These are phyloP conservation scores for Suillus subalutaceus DNA, from an alignment of 768 basidiomycete species.

Conservation along the genomic window DNA sequence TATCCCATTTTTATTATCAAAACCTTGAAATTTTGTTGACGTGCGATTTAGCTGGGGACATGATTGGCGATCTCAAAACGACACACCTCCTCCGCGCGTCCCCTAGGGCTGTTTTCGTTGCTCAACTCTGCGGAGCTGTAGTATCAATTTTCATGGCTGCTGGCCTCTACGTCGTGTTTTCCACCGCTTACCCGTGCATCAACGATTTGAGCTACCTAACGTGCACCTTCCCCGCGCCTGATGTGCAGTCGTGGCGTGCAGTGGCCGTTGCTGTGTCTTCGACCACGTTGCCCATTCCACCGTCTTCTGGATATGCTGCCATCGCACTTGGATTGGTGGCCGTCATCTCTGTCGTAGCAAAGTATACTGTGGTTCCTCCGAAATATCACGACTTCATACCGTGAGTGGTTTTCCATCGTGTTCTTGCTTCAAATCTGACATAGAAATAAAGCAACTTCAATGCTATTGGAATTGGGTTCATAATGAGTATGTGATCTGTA, in stretches of 20 bases:
- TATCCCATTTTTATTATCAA: background rate
- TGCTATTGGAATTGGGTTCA: slow-evolving; percentile 29
- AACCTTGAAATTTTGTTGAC: background rate
- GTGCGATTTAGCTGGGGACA: slow-evolving; percentile 45
- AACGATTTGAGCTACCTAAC: slow-evolving; percentile 15
- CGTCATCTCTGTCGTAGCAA: slow-evolving; percentile 47
- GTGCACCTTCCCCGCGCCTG: slow-evolving; percentile 7
- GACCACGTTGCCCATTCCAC: slow-evolving; percentile 42
- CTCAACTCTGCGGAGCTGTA: slow-evolving; percentile 57
- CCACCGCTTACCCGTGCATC: slow-evolving; percentile 62
- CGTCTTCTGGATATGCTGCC: slow-evolving; percentile 59
- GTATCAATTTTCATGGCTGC: slow-evolving; percentile 59
- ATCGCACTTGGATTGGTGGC: slow-evolving; percentile 53
- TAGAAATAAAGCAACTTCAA: slow-evolving; percentile 25
- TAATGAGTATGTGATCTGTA: slow-evolving; percentile 7
- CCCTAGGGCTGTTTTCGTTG: slow-evolving; percentile 61
- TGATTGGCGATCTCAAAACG: slow-evolving; percentile 67
- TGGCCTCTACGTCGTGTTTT: slow-evolving; percentile 63
- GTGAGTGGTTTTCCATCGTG: slow-evolving; percentile 12
- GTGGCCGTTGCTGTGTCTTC: slow-evolving; percentile 26
- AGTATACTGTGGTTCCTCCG: slow-evolving; percentile 29
- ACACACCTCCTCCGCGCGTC: slow-evolving; percentile 65
- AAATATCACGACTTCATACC: slow-evolving; percentile 27
- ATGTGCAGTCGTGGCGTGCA: slow-evolving; percentile 14
- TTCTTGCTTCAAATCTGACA: background rate